These are phyloP conservation scores for Lachnellula cervina DNA, from an alignment of 2,329 filamentous ascomycete genomes.

Conservation along the genomic window DNA sequence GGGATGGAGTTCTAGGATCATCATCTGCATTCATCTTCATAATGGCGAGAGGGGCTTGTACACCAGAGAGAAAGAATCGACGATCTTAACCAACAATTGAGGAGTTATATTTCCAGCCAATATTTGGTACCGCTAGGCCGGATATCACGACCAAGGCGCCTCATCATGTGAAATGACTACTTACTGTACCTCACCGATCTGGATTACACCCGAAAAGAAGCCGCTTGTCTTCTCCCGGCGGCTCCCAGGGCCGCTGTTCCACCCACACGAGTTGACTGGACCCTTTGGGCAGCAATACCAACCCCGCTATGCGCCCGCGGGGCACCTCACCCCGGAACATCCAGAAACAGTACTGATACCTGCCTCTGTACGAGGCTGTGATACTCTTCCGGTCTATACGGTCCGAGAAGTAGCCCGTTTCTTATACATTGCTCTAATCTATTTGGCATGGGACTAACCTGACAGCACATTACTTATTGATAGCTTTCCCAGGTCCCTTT, in stretches of 20 bases:
- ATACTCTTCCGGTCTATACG: conserved; percentile 22
- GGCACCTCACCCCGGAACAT: conserved; percentile 12
- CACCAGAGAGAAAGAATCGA: not conserved
- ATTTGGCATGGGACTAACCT: not conserved
- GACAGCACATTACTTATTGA: not conserved
- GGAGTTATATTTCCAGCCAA: not conserved
- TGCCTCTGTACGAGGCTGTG: conserved; percentile 13
- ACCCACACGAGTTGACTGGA: not conserved
- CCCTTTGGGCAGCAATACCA: not conserved
- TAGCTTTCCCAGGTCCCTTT: not conserved
- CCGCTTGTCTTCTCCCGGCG: conserved; percentile 12
- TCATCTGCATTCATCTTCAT: not conserved
- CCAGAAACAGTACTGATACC: conserved; percentile 3
- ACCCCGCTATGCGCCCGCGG: conserved; percentile 20
- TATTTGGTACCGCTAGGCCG: not conserved
- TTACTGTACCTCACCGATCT: too few species aligned
- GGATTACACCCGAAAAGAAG: conserved; percentile 1
- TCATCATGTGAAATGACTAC: not conserved
- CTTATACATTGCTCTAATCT: not conserved
- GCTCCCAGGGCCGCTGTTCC: conserved; percentile 15
- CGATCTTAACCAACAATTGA: not conserved
- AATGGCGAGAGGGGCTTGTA: not conserved
- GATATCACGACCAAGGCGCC: not conserved
- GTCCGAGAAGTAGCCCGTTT: conserved; percentile 18
- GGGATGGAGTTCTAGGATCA: not conserved